A percentile compares a stretch with the other conserved stretches of the same genome.
phyloP scores from a whole-genome alignment of 192 early-diverging fungal species.

The Coemansia sp. region DNA sequence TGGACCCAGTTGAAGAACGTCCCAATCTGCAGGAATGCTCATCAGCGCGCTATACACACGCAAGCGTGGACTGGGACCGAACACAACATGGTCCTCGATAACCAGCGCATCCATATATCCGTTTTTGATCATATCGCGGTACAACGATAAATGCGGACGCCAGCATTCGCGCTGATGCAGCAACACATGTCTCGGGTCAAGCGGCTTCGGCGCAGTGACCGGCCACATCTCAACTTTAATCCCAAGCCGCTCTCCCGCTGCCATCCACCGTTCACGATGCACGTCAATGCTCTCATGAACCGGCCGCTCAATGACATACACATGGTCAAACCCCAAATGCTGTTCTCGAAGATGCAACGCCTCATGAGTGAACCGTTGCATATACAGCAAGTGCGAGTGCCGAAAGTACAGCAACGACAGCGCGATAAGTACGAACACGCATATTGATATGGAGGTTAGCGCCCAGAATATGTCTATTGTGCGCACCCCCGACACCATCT shows the following conservation, averaged over 20 bases:
- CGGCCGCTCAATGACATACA: conserved; percentile 44
- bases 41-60: conserved; percentile 44
- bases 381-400: conserved; percentile 36
- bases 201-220: conserved; percentile 23
- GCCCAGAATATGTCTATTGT: conserved; percentile 51
- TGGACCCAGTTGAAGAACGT: conserved; percentile 47
- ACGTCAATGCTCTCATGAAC: conserved; percentile 16
- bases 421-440: conserved; percentile 44
- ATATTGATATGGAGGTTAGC: conserved; percentile 28
- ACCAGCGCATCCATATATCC: conserved; percentile 48
- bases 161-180: conserved; percentile 54
- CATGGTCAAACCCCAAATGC: conserved; percentile 39
- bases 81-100: conserved; percentile 49
- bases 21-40: conserved; percentile 49
- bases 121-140: conserved; percentile 36
- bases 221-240: conserved; percentile 45
- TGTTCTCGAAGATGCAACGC: conserved; percentile 21
- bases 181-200: conserved; percentile 26
- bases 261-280: conserved; percentile 28
- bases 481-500: conserved; percentile 11
- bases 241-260: conserved; percentile 14
- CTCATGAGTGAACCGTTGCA: conserved; percentile 48
- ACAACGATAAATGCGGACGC: conserved; percentile 44
- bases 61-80: conserved; percentile 37
- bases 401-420: conserved; percentile 45